These are phyloP conservation scores for Termitomyces sp. DNA, from an alignment of 768 basidiomycete genomes.

Conservation along the genomic window DNA sequence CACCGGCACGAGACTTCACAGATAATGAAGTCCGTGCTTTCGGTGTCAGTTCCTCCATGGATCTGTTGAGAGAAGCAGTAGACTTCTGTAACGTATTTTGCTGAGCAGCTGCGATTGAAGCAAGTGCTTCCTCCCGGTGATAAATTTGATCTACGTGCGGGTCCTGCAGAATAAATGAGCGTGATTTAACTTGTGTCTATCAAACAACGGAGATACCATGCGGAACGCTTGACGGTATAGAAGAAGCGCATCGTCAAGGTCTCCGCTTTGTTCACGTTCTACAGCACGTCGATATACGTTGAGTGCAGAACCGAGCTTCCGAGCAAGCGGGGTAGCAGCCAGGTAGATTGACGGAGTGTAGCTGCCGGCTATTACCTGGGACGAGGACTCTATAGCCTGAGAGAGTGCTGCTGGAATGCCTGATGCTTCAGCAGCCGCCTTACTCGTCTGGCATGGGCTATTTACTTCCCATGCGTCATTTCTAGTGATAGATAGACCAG, in stretches of 20 bases:
- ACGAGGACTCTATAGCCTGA: constrained; percentile 13
- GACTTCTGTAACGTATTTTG: constrained; percentile 12
- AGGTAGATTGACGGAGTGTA: constrained; percentile 21
- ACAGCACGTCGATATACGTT: constrained; percentile 67
- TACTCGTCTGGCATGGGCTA: neutral
- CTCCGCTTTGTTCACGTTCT: constrained; percentile 63
- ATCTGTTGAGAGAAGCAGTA: neutral
- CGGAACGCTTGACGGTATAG: constrained; percentile 81
- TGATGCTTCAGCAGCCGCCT: neutral
- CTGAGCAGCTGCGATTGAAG: constrained; percentile 25
- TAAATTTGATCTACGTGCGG: constrained; percentile 72
- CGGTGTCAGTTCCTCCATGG: constrained; percentile 21
- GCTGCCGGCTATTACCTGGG: constrained; percentile 12
- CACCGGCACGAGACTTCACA: constrained; percentile 17
- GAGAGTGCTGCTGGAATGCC: neutral
- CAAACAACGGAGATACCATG: constrained; percentile 27
- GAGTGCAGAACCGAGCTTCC: constrained; percentile 43
- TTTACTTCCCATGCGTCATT: constrained; percentile 5
- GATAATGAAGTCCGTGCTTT: constrained; percentile 21
- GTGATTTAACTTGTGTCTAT: neutral
- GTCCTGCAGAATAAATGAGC: constrained; percentile 29
- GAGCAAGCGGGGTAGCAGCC: constrained; percentile 22
- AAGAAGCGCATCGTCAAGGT: constrained; percentile 68
- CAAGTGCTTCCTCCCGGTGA: constrained; percentile 47
- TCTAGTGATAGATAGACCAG: neutral